These are phyloP conservation scores for Gnaphalium uliginosum DNA, from an alignment of 129 eudicot genomes.

Conservation along the genomic window DNA sequence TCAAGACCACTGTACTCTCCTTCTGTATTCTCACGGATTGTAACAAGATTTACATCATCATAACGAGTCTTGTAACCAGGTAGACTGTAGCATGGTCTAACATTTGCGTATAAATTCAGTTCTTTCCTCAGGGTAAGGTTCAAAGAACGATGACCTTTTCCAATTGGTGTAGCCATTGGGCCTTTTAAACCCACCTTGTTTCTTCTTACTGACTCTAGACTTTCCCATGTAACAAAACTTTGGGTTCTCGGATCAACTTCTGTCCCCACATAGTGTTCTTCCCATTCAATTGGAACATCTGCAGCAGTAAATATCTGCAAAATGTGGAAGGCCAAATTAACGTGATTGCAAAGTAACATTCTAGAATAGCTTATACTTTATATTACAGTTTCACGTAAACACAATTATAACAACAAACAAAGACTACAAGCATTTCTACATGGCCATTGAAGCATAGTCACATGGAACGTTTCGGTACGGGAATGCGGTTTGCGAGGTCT, in stretches of 20 bases:
- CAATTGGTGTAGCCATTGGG: constrained; percentile 98
- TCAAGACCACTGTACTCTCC: constrained; percentile 99
- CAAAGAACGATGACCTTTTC: constrained; percentile 96
- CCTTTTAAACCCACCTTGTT: constrained; percentile 95
- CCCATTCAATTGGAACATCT: constrained; percentile 96
- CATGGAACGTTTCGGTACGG: no score
- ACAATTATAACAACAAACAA: no score
- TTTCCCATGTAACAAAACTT: constrained; percentile 96
- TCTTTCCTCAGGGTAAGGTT: constrained; percentile 96
- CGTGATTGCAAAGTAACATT: constrained; percentile 6
- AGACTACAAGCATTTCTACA: background rate
- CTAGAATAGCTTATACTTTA: background rate
- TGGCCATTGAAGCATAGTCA: no score
- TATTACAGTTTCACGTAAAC: no score
- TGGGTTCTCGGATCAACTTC: constrained; percentile 96
- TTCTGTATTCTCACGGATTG: constrained; percentile 97
- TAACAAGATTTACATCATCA: constrained; percentile 82
- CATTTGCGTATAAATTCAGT: constrained; percentile 92
- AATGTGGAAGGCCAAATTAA: background rate
- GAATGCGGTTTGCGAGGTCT: no score
- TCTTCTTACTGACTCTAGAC: constrained; percentile 82
- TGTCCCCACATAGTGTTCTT: constrained; percentile 87
- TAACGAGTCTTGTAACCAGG: constrained; percentile 99
- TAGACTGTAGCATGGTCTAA: constrained; percentile 95
- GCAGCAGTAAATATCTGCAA: constrained; percentile 76